Percentiles rank a stretch among this genome's conserved stretches.
These are phyloP conservation scores for Xylaria digitata DNA, from an alignment of 2,329 filamentous ascomycete genomes.

Conservation along the genomic window DNA sequence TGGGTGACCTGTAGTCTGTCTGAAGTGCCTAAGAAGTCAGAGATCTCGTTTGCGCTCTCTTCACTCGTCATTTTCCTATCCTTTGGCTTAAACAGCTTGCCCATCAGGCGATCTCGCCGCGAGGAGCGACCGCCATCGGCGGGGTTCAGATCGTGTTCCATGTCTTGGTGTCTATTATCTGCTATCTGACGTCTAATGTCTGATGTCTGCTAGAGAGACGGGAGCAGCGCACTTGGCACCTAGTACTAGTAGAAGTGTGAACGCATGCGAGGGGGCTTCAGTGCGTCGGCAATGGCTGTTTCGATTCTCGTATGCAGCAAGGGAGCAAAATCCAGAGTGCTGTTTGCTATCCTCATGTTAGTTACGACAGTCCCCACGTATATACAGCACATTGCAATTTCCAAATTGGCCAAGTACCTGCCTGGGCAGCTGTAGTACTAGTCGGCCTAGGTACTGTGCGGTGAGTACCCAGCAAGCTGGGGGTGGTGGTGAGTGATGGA, in stretches of 20 bases:
- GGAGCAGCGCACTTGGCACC: conserved; percentile 27
- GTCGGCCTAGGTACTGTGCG: too few relatives aligned
- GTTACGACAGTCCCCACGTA: conserved; percentile 17
- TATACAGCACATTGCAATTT: not conserved
- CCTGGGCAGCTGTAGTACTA: too few relatives aligned
- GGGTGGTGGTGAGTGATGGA: conserved; percentile 4
- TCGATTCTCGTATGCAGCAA: not conserved
- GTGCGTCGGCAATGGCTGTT: not conserved
- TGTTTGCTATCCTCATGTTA: conserved; percentile 28
- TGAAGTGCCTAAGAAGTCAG: conserved; percentile 68
- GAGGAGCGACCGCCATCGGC: conserved; percentile 47
- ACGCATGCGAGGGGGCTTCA: conserved; percentile 26
- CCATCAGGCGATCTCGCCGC: conserved; percentile 65
- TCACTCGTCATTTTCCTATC: conserved; percentile 53
- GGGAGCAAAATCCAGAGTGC: conserved; percentile 12
- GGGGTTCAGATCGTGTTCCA: conserved; percentile 48
- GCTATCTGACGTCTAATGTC: too few relatives aligned
- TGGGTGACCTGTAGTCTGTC: conserved; percentile 67
- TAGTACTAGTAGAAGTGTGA: conserved; percentile 5
- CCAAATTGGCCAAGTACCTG: conserved; percentile 14
- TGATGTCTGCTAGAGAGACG: not conserved
- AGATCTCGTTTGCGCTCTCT: conserved; percentile 62
- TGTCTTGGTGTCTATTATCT: conserved; percentile 23
- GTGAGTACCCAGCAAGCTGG: not conserved
- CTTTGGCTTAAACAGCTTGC: conserved; percentile 66